Evolutionary conservation across 805 yeast species (phyloP).

Genomic region (Schwanniomyces pseudopolymorphus): DNA sequence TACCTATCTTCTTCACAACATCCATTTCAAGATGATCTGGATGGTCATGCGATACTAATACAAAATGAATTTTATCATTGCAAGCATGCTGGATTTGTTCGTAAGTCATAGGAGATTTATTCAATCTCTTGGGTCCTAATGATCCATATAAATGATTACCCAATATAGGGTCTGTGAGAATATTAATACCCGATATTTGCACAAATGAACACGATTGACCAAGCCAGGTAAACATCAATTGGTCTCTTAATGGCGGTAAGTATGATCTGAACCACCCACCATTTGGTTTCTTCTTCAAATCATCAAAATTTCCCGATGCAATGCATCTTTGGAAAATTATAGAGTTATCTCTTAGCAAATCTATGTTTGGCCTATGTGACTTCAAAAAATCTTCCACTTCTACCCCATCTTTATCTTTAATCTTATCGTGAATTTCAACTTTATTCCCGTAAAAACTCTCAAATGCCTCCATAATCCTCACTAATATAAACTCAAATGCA

Average conservation of each 20-base stretch:
- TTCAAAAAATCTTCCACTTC: conserved; percentile 61
- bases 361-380: conserved; percentile 54
- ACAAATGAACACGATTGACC: conserved; percentile 87
- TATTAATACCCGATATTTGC: conserved; percentile 67
- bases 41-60: conserved; percentile 88
- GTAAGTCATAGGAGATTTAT: conserved; percentile 68
- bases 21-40: conserved; percentile 88
- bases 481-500: conserved; percentile 75
- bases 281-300: conserved; percentile 9
- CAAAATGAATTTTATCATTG: conserved; percentile 62
- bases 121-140: conserved; percentile 83
- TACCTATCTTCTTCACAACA: conserved; percentile 51
- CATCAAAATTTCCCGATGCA: conserved; percentile 14
- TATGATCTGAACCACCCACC: conserved; percentile 3
- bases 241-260: conserved; percentile 37
- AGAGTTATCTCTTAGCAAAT: conserved; percentile 39
- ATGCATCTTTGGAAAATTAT: conserved; percentile 26
- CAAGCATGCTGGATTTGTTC: conserved; percentile 50
- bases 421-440: conserved; percentile 35
- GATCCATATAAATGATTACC: conserved; percentile 60
- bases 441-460: conserved; percentile 48
- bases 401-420: conserved; percentile 44
- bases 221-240: conserved; percentile 80
- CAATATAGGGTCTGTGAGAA: conserved; percentile 86
- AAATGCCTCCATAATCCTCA: conserved; percentile 69